Conservation (phyloP, 345 rosid species). For the Schrenkiella parvula region DNA sequence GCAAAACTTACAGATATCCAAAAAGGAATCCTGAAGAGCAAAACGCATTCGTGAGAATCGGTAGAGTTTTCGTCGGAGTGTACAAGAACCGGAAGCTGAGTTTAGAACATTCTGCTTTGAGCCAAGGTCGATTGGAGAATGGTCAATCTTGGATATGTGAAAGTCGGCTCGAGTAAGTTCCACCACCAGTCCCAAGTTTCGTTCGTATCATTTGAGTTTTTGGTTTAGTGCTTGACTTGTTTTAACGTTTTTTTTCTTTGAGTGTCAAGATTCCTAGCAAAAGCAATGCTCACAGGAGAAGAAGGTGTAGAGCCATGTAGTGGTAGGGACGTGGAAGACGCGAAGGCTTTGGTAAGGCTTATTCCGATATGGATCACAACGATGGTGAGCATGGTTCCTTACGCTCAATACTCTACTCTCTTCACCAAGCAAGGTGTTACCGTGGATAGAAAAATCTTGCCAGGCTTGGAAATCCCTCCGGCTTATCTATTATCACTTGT, state of each 20-base stretch:
- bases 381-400: not conserved
- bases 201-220: not conserved
- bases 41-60: too few relatives aligned
- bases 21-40: too few relatives aligned
- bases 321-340: not conserved
- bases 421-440: slow-evolving; percentile 10
- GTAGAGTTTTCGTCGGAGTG: not conserved
- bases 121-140: not conserved
- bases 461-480: not conserved
- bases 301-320: not conserved
- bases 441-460: not conserved
- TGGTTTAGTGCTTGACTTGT: not conserved
- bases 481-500: not conserved
- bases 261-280: not conserved
- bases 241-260: not conserved
- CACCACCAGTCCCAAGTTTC: not conserved
- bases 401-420: not conserved
- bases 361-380: slow-evolving; percentile 1
- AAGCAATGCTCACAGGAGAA: not conserved
- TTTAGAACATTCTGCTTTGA: not conserved
- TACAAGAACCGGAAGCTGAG: not conserved
- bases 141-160: not conserved
- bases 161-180: not conserved
- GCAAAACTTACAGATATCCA: too few relatives aligned
- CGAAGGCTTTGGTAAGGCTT: not conserved